Base-by-base conservation (phyloP, 2,329 filamentous ascomycete genomes). In the Trichoderma atrobrunneum region DNA sequence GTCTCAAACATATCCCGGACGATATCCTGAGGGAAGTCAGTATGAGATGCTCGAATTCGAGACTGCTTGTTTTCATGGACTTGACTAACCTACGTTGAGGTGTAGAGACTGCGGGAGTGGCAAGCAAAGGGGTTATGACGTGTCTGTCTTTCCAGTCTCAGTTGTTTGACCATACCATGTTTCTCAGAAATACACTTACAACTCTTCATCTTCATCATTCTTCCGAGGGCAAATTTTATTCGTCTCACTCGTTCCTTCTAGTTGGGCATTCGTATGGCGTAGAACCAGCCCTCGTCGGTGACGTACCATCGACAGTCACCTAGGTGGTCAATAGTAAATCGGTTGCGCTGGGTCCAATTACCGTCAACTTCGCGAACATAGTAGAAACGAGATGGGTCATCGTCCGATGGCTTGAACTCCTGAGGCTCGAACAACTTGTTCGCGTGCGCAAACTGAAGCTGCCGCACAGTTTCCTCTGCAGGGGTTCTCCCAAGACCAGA, bases 381-480 rank as follows among this genome's bases (percentile, higher is more conserved):
- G 81, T 91, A 91, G 82, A 88, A 87, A 74, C 88, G 87, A 59
- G 84, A 84, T 51, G 87, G 85, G 79, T 90, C 86, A 74, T 89
- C 85, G 76, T 91, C 89, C 24, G 85, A 84, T 2, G 89, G 89
- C 80, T 89, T 88, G 78, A 90, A 89, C 75, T 90, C 88, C 82
- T 91, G 88, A 18, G 87, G 85, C 78, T 88, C 85, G 74, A 86
- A 84, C 75, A 87, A 81, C 75, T 83, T 82, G 78, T 86, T 87
- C 74, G 81, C 79, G 73, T 84, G 77, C n/a, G 86, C 85, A 74
- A 86, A 84, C 75, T 86, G 81, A 59, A 84, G 78, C 77, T 87
- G 85, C 72, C 86, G 83, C 24, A 84, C 78, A 39, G 82, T 80
- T 59, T 85, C 78, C 78, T 89, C 87, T 71, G 77, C 78, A 43